Conservation (phyloP, 2,329 filamentous ascomycete species). For the Pseudocercospora ulei region DNA sequence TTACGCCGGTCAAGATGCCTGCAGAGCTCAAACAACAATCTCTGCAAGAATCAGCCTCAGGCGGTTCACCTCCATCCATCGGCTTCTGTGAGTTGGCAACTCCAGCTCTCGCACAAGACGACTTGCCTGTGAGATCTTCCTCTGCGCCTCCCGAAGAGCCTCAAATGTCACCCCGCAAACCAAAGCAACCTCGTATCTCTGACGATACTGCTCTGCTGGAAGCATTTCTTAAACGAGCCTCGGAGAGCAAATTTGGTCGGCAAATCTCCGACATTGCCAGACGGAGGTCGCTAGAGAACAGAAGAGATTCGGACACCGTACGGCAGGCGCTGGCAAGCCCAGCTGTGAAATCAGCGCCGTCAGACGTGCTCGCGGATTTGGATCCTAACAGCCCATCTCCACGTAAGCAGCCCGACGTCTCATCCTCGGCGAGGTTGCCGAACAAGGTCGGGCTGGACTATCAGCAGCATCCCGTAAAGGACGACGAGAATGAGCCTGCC, state of each 20-base stretch:
- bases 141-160: slow-evolving; percentile 35
- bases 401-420: slow-evolving; percentile 21
- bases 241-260: slow-evolving; percentile 37
- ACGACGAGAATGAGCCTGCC: slow-evolving; percentile 20
- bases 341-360: slow-evolving; percentile 19
- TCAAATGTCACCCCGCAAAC: slow-evolving; percentile 23
- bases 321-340: slow-evolving; percentile 42
- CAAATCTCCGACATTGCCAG: slow-evolving; percentile 28
- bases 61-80: slow-evolving; percentile 13
- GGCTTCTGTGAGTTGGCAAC: slow-evolving; percentile 9
- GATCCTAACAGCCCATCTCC: slow-evolving; percentile 43
- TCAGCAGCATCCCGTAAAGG: slow-evolving; percentile 10
- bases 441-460: slow-evolving; percentile 5
- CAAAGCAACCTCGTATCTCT: slow-evolving; percentile 32
- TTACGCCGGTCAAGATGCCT: slow-evolving; percentile 26
- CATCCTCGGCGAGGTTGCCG: slow-evolving; percentile 5
- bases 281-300: slow-evolving; percentile 40
- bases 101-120: slow-evolving; percentile 3
- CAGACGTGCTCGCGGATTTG: slow-evolving; percentile 38
- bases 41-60: not conserved
- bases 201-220: slow-evolving; percentile 44
- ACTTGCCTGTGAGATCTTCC: slow-evolving; percentile 17
- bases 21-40: slow-evolving; percentile 1
- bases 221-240: slow-evolving; percentile 44
- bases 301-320: slow-evolving; percentile 42